phyloP scores from a whole-genome alignment of 2,329 filamentous ascomycete genomes.

The Thelonectria discophora region DNA sequence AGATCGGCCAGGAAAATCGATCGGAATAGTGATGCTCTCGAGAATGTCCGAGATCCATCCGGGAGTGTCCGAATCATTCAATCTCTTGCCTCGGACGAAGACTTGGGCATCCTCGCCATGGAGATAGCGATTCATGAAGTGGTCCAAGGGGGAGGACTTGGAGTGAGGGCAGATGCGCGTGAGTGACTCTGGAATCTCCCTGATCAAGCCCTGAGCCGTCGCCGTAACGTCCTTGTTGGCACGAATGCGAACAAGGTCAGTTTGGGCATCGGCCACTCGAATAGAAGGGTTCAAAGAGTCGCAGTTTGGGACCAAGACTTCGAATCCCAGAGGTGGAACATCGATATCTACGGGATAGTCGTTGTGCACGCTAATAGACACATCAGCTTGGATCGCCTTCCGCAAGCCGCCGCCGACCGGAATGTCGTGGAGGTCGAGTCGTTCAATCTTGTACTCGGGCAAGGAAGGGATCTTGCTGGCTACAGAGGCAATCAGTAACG shows the following conservation, averaged over 20 bases:
- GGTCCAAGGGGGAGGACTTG: constrained; percentile 83
- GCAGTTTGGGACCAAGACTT: constrained; percentile 87
- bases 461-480: constrained; percentile 77
- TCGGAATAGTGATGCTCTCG: constrained; percentile 80
- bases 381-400: constrained; percentile 81
- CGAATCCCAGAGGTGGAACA: constrained; percentile 83
- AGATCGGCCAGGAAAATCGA: constrained; percentile 83
- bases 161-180: constrained; percentile 79
- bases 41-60: constrained; percentile 84
- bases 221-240: constrained; percentile 74
- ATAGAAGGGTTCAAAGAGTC: constrained; percentile 76
- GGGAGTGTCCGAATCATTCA: constrained; percentile 73
- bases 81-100: constrained; percentile 81
- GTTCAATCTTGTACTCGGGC: constrained; percentile 83
- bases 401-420: constrained; percentile 56
- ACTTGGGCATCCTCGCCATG: constrained; percentile 80
- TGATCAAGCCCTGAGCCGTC: constrained; percentile 76
- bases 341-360: constrained; percentile 79
- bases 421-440: constrained; percentile 81
- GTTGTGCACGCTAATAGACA: constrained; percentile 77
- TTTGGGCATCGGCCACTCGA: constrained; percentile 78
- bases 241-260: constrained; percentile 70
- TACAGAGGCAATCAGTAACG: constrained; percentile 51
- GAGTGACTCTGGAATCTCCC: constrained; percentile 76
- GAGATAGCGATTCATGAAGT: constrained; percentile 82